A percentile compares a stretch with the other conserved stretches of the same genome.
Conservation (phyloP, 495 filamentous ascomycete species). For the Ramalina intermedia region DNA sequence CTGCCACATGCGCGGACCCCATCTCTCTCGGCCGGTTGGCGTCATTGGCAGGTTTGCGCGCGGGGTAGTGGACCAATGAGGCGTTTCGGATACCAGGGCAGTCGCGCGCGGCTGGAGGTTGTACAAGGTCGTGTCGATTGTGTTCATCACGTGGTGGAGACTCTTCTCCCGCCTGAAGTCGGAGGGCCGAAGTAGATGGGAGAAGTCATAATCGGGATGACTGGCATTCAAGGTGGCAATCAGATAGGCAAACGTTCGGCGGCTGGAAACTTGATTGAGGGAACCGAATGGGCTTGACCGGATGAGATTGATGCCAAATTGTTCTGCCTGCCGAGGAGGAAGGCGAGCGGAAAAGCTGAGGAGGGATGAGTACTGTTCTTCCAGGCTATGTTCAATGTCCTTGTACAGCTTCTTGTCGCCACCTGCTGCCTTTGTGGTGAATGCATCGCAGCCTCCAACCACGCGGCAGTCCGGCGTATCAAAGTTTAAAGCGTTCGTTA, state of each 20-base stretch:
- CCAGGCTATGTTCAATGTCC: conserved; percentile 75
- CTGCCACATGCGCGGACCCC: conserved; percentile 81
- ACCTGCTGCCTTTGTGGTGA: conserved; percentile 90
- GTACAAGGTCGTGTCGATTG: conserved; percentile 69
- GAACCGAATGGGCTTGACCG: conserved; percentile 83
- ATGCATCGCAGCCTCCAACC: conserved; percentile 83
- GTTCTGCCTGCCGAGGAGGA: conserved; percentile 54
- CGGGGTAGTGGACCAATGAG: conserved; percentile 11
- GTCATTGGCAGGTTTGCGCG: conserved; percentile 16
- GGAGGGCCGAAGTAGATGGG: conserved; percentile 66
- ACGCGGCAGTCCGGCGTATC: conserved; percentile 82
- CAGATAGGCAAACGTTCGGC: conserved; percentile 85
- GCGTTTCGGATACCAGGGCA: conserved; percentile 11
- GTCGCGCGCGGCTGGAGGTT: conserved; percentile 56
- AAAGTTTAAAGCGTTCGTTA: conserved; percentile 85
- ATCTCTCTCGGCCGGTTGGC: conserved; percentile 31
- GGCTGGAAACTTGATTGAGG: conserved; percentile 69
- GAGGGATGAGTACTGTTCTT: conserved; percentile 76
- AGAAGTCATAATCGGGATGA: conserved; percentile 96
- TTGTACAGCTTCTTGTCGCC: conserved; percentile 95
- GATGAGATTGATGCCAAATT: conserved; percentile 52
- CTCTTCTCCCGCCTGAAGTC: conserved; percentile 75
- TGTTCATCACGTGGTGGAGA: conserved; percentile 63
- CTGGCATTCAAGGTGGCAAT: conserved; percentile 97
- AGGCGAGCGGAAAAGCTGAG: conserved; percentile 68